Conservation (phyloP, 768 basidiomycete genomes). For the Clitopilus passeckerianus region DNA sequence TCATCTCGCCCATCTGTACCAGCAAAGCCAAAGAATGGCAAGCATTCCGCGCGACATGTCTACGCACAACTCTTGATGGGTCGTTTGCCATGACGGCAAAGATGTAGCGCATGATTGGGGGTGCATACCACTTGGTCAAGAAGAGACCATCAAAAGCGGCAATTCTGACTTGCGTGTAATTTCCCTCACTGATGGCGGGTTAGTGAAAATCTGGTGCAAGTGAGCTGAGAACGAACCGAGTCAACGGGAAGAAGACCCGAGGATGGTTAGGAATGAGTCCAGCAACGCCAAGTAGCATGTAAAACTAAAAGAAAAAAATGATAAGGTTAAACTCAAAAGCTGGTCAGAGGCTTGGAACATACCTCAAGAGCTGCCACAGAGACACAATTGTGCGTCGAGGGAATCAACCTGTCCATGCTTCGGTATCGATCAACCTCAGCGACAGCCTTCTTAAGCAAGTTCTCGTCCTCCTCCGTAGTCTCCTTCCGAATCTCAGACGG, state of each 20-base stretch:
- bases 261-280: slow-evolving; percentile 75
- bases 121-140: slow-evolving; percentile 83
- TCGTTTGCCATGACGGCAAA: slow-evolving; percentile 85
- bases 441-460: slow-evolving; percentile 68
- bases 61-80: slow-evolving; percentile 73
- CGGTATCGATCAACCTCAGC: slow-evolving; percentile 88
- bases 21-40: slow-evolving; percentile 85
- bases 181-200: slow-evolving; percentile 67
- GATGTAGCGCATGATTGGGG: slow-evolving; percentile 82
- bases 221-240: slow-evolving; percentile 51
- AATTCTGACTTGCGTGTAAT: slow-evolving; percentile 86
- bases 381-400: slow-evolving; percentile 90
- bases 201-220: slow-evolving; percentile 3
- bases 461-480: slow-evolving; percentile 62
- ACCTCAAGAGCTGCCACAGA: slow-evolving; percentile 91
- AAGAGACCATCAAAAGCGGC: slow-evolving; percentile 94
- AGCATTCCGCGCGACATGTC: slow-evolving; percentile 82
- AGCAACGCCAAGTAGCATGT: slow-evolving; percentile 71
- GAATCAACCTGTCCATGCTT: slow-evolving; percentile 92
- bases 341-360: slow-evolving; percentile 15
- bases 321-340: slow-evolving; percentile 1
- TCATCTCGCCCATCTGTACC: slow-evolving; percentile 89
- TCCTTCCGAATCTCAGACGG: slow-evolving; percentile 63
- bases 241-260: slow-evolving; percentile 79
- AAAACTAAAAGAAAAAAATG: slow-evolving; percentile 47